Evolutionary conservation across 768 basidiomycete species (phyloP), one percentile per base, ranked within the genome.

Genomic region (Tephrocybe sp.): DNA sequence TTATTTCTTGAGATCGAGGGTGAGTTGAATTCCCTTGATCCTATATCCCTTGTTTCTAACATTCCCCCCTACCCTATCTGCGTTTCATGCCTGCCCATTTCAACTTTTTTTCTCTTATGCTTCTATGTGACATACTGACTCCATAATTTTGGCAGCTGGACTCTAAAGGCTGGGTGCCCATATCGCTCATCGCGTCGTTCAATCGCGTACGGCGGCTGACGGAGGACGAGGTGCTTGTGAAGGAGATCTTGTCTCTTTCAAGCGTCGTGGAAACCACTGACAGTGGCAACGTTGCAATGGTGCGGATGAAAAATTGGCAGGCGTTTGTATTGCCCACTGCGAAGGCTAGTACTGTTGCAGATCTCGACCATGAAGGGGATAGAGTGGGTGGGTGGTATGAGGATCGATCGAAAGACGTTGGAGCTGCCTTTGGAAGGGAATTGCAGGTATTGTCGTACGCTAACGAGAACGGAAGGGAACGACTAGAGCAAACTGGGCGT

Each of bases 161-260:
- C 65, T 74, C 79, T 4, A 72, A 79, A 50, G 94, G 94, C 9
- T 98, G 91, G 91, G 84, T 98, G 45, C 79, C 86, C 10, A 87
- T 95, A 40, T 59, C 79, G 12, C 71, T 93, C 45, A 77, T 98
- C 50, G 87, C 91, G 1, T 89, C 90, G 10, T 98, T 97, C 76
- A 91, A 89, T 60, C 86, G 94, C 36, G 80, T 96, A 49, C 79
- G 75, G 60, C 75, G 74, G 42, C 67, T 95, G 48, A 91, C 91
- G 19, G 61, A 62, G 45, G 79, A 85, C 45, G 54, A 65, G 17
- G 70, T 78, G 20, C 68, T 89, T 35, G 87, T 96, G 38, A 72
- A 72, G 42, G 89, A 92, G 30, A 84, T 87, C 11, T 74, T 95
- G 57, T 66, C 58, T 9, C 71, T 86, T 16, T 93, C 91, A 5